Percentiles rank a stretch among this genome's conserved stretches.
phyloP scores from a whole-genome alignment of 306 rosid species.

The Oxytropis ochrocephala region DNA sequence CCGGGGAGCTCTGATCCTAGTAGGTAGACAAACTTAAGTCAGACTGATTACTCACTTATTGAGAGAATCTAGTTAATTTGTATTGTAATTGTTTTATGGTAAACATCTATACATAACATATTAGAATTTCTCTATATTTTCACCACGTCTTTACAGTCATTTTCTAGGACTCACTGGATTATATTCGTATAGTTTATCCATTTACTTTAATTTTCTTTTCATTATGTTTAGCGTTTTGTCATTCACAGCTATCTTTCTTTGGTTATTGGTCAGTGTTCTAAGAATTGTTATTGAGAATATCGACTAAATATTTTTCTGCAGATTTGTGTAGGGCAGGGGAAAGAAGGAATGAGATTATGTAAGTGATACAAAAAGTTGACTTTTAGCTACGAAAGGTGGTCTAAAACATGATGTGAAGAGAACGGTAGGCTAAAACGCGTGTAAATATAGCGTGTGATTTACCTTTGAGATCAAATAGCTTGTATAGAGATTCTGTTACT shows the following conservation, averaged over 20 bases:
- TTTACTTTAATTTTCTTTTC: neutral
- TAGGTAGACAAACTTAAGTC: too few relatives aligned
- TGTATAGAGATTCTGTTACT: neutral
- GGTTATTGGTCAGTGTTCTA: neutral
- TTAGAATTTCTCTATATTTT: too few relatives aligned
- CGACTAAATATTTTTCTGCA: neutral
- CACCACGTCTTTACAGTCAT: neutral
- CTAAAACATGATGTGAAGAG: neutral
- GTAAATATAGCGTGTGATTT: neutral
- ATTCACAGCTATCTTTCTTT: neutral
- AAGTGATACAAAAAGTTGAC: neutral
- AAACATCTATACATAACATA: too few relatives aligned
- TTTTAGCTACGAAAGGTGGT: neutral
- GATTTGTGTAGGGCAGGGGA: neutral
- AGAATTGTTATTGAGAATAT: neutral
- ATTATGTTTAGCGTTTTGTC: neutral
- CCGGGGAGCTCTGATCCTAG: too few relatives aligned
- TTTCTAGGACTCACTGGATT: neutral
- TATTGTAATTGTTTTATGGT: too few relatives aligned
- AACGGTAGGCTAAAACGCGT: neutral
- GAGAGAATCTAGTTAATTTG: too few relatives aligned
- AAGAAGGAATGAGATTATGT: neutral
- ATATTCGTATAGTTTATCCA: neutral
- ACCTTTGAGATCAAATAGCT: neutral
- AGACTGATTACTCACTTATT: too few relatives aligned